phyloP scores from a whole-genome alignment of 2,329 filamentous ascomycete species.

The Mycosphaerella arachidis region DNA sequence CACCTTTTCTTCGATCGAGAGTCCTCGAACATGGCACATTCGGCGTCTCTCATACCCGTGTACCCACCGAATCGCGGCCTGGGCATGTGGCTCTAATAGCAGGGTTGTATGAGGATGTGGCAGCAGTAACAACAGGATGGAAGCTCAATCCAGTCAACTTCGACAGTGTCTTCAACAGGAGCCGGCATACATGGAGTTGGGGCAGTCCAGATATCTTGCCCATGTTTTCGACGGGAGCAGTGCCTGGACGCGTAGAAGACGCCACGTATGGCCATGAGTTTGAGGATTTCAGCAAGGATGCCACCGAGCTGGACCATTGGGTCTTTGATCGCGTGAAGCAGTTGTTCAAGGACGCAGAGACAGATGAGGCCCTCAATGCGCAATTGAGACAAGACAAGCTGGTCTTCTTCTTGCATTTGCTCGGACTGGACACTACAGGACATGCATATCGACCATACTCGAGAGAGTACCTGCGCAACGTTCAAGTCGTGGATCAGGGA shows the following conservation, averaged over 20 bases:
- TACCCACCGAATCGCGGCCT: conserved; percentile 92
- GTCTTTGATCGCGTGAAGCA: conserved; percentile 92
- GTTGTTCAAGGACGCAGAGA: conserved; percentile 74
- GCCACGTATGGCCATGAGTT: conserved; percentile 76
- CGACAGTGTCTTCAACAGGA: conserved; percentile 97
- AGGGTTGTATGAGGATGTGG: conserved; percentile 95
- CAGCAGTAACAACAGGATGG: conserved; percentile 94
- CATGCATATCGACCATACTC: conserved; percentile 87
- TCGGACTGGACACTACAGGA: conserved; percentile 87
- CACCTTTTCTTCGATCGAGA: conserved; percentile 84
- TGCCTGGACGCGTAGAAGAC: conserved; percentile 81
- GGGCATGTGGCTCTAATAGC: conserved; percentile 97
- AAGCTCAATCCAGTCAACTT: conserved; percentile 98
- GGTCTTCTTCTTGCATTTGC: conserved; percentile 91
- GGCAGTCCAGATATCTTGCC: conserved; percentile 94
- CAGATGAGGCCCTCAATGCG: conserved; percentile 68
- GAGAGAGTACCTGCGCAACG: conserved; percentile 89
- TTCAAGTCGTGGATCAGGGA: conserved; percentile 88
- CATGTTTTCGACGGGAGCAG: conserved; percentile 95
- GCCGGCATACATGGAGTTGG: conserved; percentile 98
- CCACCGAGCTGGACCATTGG: conserved; percentile 80
- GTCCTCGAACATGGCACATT: conserved; percentile 89
- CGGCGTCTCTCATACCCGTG: conserved; percentile 92
- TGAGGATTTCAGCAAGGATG: conserved; percentile 85
- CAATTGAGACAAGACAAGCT: conserved; percentile 75